Percentiles rank a stretch among this genome's conserved stretches.
Conservation (phyloP, 2,329 filamentous ascomycete genomes). For the Epichloe typhina region DNA sequence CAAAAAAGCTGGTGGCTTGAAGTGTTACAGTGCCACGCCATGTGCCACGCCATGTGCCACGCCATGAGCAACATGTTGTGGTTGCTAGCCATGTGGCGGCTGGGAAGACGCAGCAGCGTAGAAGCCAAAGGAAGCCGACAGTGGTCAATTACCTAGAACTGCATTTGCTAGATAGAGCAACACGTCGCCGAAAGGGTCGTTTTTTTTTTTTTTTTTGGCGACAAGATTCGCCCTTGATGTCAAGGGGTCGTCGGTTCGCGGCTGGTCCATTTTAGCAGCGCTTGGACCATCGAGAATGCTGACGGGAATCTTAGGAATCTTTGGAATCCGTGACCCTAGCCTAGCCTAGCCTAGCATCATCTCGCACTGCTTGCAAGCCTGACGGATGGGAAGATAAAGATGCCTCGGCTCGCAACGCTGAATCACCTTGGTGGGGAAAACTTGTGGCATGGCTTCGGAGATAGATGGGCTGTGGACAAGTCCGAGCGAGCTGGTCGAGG, state of each 20-base stretch:
- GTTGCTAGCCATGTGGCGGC: background rate
- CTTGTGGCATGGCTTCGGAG: background rate
- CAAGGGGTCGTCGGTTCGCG: background rate
- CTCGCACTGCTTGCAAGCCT: background rate
- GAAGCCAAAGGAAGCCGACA: background rate
- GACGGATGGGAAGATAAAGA: background rate
- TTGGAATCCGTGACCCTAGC: background rate
- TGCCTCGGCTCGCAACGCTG: background rate
- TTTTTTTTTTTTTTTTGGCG: background rate
- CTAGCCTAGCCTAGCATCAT: background rate
- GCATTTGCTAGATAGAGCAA: too few species aligned
- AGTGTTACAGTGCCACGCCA: background rate
- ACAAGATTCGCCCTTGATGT: background rate
- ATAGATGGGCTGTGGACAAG: background rate
- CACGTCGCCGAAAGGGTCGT: background rate
- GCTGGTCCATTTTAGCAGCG: background rate
- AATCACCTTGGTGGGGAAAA: background rate
- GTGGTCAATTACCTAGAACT: background rate
- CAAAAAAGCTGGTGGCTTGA: background rate
- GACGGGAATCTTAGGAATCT: background rate
- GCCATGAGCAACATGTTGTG: background rate
- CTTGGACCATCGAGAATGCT: background rate
- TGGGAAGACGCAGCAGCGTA: background rate
- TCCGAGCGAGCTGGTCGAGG: too few species aligned
- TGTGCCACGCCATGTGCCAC: too few species aligned